Evolutionary conservation across 495 filamentous ascomycete genomes (phyloP).

Genomic region (Aspergillus wentii): DNA sequence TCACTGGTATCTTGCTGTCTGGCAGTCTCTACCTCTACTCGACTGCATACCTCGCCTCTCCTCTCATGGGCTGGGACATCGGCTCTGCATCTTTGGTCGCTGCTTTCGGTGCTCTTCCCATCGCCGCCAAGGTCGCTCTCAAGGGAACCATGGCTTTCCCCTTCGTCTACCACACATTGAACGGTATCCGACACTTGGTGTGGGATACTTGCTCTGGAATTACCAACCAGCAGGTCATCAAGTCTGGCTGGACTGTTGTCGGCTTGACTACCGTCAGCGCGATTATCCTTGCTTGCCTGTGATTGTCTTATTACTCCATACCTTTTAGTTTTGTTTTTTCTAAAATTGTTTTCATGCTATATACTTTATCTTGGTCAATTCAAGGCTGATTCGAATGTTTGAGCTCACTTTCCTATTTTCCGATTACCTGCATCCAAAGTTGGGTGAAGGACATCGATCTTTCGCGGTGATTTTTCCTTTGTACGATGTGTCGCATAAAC

Average conservation of each 20-base stretch:
- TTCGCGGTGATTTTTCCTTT: too few relatives aligned
- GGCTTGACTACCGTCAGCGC: constrained; percentile 61
- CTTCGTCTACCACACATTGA: constrained; percentile 81
- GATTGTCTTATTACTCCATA: constrained; percentile 39
- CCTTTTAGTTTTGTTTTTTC: constrained; percentile 24
- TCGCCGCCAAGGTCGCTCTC: constrained; percentile 60
- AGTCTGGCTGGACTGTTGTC: constrained; percentile 70
- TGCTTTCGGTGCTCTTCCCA: constrained; percentile 67
- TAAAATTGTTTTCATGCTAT: constrained; percentile 17
- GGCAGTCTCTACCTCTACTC: constrained; percentile 80
- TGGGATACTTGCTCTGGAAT: constrained; percentile 77
- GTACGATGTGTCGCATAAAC: too few relatives aligned
- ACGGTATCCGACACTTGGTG: constrained; percentile 83
- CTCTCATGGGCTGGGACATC: constrained; percentile 77
- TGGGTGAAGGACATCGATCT: too few relatives aligned
- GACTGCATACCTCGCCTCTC: constrained; percentile 76
- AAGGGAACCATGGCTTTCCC: constrained; percentile 75
- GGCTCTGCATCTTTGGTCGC: constrained; percentile 76
- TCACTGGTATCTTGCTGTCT: constrained; percentile 70
- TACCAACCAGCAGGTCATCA: constrained; percentile 63
- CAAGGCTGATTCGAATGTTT: constrained; percentile 10
- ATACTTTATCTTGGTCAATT: constrained; percentile 19
- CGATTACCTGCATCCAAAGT: too few relatives aligned
- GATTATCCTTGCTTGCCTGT: constrained; percentile 55
- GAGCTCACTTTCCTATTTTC: background rate